Base-by-base conservation (phyloP, 306 rosid genomes). In the Cucurbita moschata region DNA sequence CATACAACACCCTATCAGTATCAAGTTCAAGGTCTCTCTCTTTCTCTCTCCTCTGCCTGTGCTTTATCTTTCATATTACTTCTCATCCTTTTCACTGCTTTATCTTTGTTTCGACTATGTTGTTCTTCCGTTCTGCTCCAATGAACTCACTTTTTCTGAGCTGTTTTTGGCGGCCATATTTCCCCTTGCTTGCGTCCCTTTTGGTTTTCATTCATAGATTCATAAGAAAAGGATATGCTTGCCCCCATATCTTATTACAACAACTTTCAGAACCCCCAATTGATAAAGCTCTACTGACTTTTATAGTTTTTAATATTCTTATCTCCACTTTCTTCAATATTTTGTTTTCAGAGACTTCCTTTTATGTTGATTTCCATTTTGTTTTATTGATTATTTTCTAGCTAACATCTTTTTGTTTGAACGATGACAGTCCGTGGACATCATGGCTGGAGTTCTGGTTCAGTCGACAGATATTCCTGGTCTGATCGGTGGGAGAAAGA, bases 361-460 rank as follows among this genome's bases (percentile, higher is more conserved):
- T 61, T 7, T 15, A 37, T 59, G 40, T 56, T 10, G 10, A 8
- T 8, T 21, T 26, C 64, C n/a, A 14, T 50, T 50, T 50, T 12
- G 14, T 50, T 14, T 56, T 10, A 12, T 61, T 4, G 23, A 37
- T 61, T 15, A 61, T 15, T 4, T 61, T 61, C 46, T 7, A 8
- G 47, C 21, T 61, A 63, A 63, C 44, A 38, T 63, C 13, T 38
- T 16, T 39, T 9, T 46, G 55, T 46, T 19, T 46, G 12, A 21
- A 44, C 37, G 37, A 42, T 46, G 38, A 11, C 72, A 67, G 72
- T 18, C 26, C 0, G 71, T 65, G 71, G 37, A 49, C 19, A 14
- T 86, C 86, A 93, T 93, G 98, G 88, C 92, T 64, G 82, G 86
- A 86, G 86, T 85, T 83, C 84, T 94, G 81, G 90, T 92, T 76